phyloP scores from a whole-genome alignment of 2,329 filamentous ascomycete genomes.

The Trichoderma polysporum region DNA sequence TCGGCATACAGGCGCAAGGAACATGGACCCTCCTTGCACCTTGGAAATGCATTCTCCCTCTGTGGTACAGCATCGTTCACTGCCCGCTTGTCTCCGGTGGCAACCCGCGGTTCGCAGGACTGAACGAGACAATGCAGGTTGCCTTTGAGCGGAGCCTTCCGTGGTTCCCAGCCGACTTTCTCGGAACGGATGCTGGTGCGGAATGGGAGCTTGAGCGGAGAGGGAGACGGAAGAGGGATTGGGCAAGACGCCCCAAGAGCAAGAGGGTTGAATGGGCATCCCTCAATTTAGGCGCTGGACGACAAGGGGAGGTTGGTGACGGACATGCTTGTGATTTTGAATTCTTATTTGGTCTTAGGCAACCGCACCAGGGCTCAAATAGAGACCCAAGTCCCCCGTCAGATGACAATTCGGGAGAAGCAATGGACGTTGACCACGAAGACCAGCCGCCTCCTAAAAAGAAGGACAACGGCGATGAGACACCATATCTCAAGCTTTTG shows the following conservation, averaged over 20 bases:
- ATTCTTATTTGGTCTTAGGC: conserved; percentile 50
- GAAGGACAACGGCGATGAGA: not conserved
- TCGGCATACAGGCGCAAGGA: conserved; percentile 55
- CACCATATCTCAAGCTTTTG: conserved; percentile 24
- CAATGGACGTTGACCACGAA: conserved; percentile 36
- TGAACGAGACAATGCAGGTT: conserved; percentile 77
- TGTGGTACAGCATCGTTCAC: conserved; percentile 87
- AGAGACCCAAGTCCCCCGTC: conserved; percentile 21
- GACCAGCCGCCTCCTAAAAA: not conserved
- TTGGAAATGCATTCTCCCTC: conserved; percentile 81
- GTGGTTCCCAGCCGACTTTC: conserved; percentile 85
- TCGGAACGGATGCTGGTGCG: conserved; percentile 75
- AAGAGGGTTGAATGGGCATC: conserved; percentile 75
- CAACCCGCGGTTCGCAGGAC: conserved; percentile 78
- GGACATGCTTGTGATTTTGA: conserved; percentile 87
- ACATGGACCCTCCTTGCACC: conserved; percentile 84
- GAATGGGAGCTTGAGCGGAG: conserved; percentile 70
- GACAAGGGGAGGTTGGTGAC: conserved; percentile 77
- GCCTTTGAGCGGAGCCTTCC: conserved; percentile 74
- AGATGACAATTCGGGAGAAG: conserved; percentile 28
- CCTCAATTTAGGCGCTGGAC: conserved; percentile 69
- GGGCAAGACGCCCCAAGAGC: conserved; percentile 77
- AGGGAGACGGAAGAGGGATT: conserved; percentile 71
- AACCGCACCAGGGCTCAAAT: not conserved
- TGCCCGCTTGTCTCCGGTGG: conserved; percentile 76